Evolutionary conservation across 2,329 filamentous ascomycete species (phyloP), one percentile per base, ranked within the genome.

Genomic region (Hirsutella minnesotensis): DNA sequence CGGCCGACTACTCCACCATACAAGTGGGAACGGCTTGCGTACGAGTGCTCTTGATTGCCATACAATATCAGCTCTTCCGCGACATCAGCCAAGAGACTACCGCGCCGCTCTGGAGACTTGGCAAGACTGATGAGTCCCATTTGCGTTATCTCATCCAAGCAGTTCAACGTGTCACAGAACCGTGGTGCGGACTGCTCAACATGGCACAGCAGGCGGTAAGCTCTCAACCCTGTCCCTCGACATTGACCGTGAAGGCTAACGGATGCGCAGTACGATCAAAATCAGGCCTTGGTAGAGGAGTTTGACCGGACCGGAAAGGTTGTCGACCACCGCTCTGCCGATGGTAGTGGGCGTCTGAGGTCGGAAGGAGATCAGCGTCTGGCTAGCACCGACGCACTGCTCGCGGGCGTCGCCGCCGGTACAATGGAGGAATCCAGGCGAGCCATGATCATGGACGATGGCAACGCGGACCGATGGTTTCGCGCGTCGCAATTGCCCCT

Each of bases 71-170:
- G 15, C 50, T 67, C 4, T 65, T 61, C 43, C 51, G 53, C 36
- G 52, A 64, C 33, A 44, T 66, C 12, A 53, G 52, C 3, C 54
- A 59, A 3, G 53, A 57, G 19, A 64, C 60, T 15, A 65, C 63
- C 1, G 63, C 60, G 8, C 62, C 64, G 5, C 49, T 62, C 3
- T 62, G 60, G 55, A 52, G 57, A 24, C 52, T 56, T 19, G 56
- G 57, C 7, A 47, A 53, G 2, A 55, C 58, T 3, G 55, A 58
- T 41, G 60, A 63, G 21, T 44, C 49, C 2, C 53, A 59, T 19
- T 53, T 66, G 15, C 52, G 55, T 4, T 49, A 47, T 3, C 49
- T 65, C 18, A 57, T 66, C 24, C 49, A 58, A 36, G 55, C 53
- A 13, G 56, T 64, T 7, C 50, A 66, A 44, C 53, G 50, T 29